Evolutionary conservation across 805 yeast genomes (phyloP).

Genomic region (Myxozyma neglecta): DNA sequence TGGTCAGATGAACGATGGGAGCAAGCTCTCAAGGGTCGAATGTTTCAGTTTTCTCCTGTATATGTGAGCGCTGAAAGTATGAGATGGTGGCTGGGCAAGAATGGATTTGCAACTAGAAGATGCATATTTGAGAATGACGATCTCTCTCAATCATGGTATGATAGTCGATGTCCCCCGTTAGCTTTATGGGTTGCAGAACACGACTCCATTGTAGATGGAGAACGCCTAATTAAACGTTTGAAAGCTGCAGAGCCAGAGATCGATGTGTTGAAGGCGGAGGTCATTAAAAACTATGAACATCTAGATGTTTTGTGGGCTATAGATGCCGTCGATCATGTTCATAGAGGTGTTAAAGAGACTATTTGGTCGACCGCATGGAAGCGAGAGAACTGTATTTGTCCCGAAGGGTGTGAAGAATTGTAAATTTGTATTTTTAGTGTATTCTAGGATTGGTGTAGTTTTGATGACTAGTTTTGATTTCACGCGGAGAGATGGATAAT

Average conservation of each 20-base stretch:
- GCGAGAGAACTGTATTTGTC: constrained; percentile 17
- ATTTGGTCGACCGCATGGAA: constrained; percentile 34
- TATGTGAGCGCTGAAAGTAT: constrained; percentile 76
- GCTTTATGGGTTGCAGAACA: constrained; percentile 67
- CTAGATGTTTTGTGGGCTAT: constrained; percentile 92
- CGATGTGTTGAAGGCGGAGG: constrained; percentile 44
- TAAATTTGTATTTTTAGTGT: background rate
- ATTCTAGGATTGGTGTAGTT: background rate
- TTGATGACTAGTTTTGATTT: background rate
- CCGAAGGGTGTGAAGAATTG: constrained; percentile 26
- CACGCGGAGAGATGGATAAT: background rate
- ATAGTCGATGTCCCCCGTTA: constrained; percentile 52
- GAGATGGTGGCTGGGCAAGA: constrained; percentile 85
- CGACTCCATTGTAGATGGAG: constrained; percentile 79
- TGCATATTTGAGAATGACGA: constrained; percentile 50
- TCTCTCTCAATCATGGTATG: constrained; percentile 46
- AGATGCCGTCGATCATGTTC: constrained; percentile 67
- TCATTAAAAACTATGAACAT: constrained; percentile 71
- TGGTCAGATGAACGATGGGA: constrained; percentile 87
- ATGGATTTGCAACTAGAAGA: constrained; percentile 52
- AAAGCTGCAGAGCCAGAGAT: constrained; percentile 55
- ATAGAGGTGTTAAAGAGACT: constrained; percentile 44
- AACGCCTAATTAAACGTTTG: constrained; percentile 64
- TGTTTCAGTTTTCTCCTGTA: constrained; percentile 83
- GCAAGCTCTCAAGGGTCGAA: constrained; percentile 60